Evolutionary conservation across 805 yeast genomes (phyloP).

Genomic region (Scheffersomyces spartinae): DNA sequence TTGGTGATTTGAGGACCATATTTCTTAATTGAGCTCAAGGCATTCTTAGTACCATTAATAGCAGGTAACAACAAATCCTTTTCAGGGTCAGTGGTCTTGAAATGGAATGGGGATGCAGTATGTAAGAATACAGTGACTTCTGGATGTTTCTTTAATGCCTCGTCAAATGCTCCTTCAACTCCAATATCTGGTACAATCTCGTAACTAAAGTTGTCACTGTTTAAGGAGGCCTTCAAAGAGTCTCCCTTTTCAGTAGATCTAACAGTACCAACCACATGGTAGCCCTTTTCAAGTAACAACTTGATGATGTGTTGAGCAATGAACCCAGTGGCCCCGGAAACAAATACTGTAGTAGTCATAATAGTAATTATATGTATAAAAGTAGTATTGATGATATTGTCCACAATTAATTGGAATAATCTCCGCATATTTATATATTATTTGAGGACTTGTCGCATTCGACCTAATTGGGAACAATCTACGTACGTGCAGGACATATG

Average conservation of each 20-base stretch:
- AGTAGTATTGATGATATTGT: no score
- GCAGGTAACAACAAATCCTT: conserved; percentile 16
- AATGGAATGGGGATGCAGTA: conserved; percentile 23
- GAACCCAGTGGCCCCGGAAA: conserved; percentile 45
- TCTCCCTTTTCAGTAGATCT: conserved; percentile 35
- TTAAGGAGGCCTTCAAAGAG: conserved; percentile 14
- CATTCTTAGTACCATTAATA: conserved; percentile 17
- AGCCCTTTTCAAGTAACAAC: conserved; percentile 25
- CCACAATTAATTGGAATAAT: no score
- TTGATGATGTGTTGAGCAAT: conserved; percentile 39
- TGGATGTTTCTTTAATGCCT: conserved; percentile 13
- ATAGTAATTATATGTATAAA: no score
- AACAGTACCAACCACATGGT: conserved; percentile 41
- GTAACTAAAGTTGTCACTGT: conserved; percentile 9
- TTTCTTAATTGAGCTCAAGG: conserved; percentile 8
- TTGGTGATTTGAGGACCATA: conserved; percentile 9
- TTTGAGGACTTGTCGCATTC: no score
- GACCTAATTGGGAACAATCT: no score
- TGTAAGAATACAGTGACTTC: conserved; percentile 17
- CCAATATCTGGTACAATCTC: conserved; percentile 13
- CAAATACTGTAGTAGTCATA: conserved; percentile 29
- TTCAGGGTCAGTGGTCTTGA: conserved; percentile 8
- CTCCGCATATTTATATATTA: no score
- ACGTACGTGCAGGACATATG: no score
- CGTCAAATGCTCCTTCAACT: conserved; percentile 15